Conservation (phyloP, 768 basidiomycete species). For the Rossbeevera mucosa region DNA sequence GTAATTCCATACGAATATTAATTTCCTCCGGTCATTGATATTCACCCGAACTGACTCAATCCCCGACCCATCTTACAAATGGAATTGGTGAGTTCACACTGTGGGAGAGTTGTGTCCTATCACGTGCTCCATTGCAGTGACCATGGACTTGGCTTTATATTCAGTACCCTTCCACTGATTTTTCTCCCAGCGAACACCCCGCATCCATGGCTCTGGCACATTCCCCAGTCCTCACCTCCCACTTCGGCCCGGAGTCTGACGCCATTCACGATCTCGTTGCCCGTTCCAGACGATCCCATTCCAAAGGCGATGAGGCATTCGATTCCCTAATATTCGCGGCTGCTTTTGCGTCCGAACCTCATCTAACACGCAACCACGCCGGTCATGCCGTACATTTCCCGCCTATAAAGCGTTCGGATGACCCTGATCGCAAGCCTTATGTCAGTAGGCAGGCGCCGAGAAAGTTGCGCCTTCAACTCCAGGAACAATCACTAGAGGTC, state of each 20-base stretch:
- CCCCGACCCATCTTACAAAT: background rate
- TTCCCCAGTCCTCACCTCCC: slow-evolving; percentile 26
- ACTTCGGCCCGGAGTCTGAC: slow-evolving; percentile 40
- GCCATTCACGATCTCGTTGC: slow-evolving; percentile 65
- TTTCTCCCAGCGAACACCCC: background rate
- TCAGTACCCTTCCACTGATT: background rate
- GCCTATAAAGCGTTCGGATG: slow-evolving; percentile 47
- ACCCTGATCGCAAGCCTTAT: slow-evolving; percentile 50
- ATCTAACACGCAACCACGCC: slow-evolving; percentile 82
- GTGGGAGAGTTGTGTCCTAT: background rate
- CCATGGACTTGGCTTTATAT: background rate
- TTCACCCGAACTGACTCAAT: no score
- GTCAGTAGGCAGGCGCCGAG: slow-evolving; percentile 76
- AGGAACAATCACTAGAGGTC: slow-evolving; percentile 27
- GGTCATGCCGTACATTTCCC: slow-evolving; percentile 71
- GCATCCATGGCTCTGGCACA: slow-evolving; percentile 29
- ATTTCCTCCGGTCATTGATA: no score
- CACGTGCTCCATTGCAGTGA: slow-evolving; percentile 3
- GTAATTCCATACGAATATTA: no score
- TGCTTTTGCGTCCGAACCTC: slow-evolving; percentile 66
- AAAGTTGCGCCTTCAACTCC: slow-evolving; percentile 45
- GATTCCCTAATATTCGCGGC: slow-evolving; percentile 79
- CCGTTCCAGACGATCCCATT: slow-evolving; percentile 43
- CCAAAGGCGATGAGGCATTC: slow-evolving; percentile 65
- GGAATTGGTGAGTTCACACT: no score